Conservation (phyloP, 2,329 filamentous ascomycete species). For the Cryphonectria parasitica region DNA sequence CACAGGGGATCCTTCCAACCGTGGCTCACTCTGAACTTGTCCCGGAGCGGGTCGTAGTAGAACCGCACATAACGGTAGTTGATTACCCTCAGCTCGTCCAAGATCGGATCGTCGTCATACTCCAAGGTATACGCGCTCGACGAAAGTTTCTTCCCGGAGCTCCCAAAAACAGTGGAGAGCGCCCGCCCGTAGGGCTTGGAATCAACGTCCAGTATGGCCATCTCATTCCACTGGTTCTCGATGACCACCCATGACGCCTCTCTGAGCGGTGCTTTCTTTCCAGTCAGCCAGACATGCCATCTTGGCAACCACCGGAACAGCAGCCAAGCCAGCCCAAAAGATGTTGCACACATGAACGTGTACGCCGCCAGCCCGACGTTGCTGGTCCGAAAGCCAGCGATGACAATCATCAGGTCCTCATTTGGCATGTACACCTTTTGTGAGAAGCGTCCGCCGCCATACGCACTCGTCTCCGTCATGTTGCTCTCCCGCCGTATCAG, state of each 20-base stretch:
- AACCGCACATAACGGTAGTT: constrained; percentile 96
- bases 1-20: constrained; percentile 95
- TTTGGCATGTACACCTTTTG: constrained; percentile 94
- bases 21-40: constrained; percentile 84
- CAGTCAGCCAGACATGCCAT: constrained; percentile 80
- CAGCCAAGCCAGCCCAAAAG: constrained; percentile 79
- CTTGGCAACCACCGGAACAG: constrained; percentile 87
- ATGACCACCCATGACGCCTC: constrained; percentile 90
- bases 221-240: constrained; percentile 96
- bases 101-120: constrained; percentile 76
- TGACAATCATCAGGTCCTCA: constrained; percentile 91
- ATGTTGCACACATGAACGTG: constrained; percentile 68
- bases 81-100: constrained; percentile 74
- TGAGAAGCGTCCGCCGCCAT: constrained; percentile 66
- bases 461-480: constrained; percentile 68
- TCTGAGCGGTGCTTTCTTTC: constrained; percentile 68
- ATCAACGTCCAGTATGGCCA: constrained; percentile 73
- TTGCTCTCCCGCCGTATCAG: constrained; percentile 74
- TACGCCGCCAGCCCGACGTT: constrained; percentile 71
- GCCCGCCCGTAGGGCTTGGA: constrained; percentile 56
- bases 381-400: constrained; percentile 88
- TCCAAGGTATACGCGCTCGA: constrained; percentile 56
- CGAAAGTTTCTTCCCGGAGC: constrained; percentile 56
- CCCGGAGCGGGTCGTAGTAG: constrained; percentile 84
- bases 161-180: constrained; percentile 68